Conservation (phyloP, 2,329 filamentous ascomycete species). For the Alternaria postmessia region DNA sequence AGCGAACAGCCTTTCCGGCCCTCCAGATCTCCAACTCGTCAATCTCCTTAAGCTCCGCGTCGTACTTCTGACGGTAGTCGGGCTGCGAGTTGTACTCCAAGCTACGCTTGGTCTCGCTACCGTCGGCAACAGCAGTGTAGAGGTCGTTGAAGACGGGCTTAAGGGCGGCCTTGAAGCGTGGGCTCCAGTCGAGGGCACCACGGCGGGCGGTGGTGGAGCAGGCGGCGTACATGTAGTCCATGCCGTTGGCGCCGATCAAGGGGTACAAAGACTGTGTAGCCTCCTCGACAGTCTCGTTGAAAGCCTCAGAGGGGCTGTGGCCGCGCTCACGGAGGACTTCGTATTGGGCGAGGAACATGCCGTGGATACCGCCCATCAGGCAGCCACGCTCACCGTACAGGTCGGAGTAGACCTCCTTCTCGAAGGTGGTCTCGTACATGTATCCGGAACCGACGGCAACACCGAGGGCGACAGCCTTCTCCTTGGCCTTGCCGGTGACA, state of each 20-base stretch:
- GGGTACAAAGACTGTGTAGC: conserved; percentile 98
- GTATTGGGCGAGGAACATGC: conserved; percentile 99
- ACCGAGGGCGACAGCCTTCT: conserved; percentile 96
- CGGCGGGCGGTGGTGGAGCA: conserved; percentile 99
- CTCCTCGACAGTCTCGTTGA: conserved; percentile 99
- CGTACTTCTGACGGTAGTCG: conserved; percentile 97
- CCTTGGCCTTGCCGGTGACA: conserved; percentile 95
- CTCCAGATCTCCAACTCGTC: conserved; percentile 98
- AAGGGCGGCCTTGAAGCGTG: conserved; percentile 95
- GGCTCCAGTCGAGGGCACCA: conserved; percentile 98
- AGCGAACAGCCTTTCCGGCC: conserved; percentile 93
- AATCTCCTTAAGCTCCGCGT: conserved; percentile 99
- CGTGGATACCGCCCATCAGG: conserved; percentile 99
- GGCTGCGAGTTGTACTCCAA: conserved; percentile 96
- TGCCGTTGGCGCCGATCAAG: conserved; percentile 94
- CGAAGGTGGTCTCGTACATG: conserved; percentile 99
- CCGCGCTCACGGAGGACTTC: conserved; percentile 99
- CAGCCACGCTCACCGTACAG: conserved; percentile 99
- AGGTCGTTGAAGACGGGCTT: conserved; percentile 99
- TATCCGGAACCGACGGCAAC: conserved; percentile 97
- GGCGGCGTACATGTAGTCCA: conserved; percentile 99
- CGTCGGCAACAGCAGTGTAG: conserved; percentile 90
- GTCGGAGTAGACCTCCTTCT: conserved; percentile 99
- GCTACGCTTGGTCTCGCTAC: conserved; percentile 93
- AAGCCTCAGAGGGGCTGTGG: conserved; percentile 96